Conservation (phyloP, 306 rosid species). For the Cicer chorassanicum region DNA sequence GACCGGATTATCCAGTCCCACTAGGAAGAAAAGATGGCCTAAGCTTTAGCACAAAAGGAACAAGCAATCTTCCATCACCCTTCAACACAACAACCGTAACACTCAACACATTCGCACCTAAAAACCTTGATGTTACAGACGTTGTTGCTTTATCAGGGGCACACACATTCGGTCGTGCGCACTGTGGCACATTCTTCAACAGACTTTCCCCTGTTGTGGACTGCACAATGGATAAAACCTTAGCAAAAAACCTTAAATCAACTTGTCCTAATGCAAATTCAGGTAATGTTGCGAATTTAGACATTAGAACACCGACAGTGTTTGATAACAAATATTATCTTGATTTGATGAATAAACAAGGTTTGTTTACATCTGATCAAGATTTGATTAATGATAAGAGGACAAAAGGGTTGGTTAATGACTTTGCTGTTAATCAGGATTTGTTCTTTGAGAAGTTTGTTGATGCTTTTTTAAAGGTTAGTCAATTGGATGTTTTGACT, state of each 20-base stretch:
- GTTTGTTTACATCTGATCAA: constrained; percentile 69
- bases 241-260: constrained; percentile 52
- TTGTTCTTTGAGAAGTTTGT: constrained; percentile 64
- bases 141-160: constrained; percentile 66
- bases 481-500: constrained; percentile 62
- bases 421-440: constrained; percentile 51
- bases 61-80: constrained; percentile 54
- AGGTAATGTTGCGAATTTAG: constrained; percentile 45
- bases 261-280: constrained; percentile 45
- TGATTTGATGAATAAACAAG: constrained; percentile 61
- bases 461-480: constrained; percentile 55
- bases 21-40: constrained; percentile 67
- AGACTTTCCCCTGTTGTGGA: constrained; percentile 61
- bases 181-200: constrained; percentile 51
- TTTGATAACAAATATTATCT: constrained; percentile 71
- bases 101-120: constrained; percentile 33
- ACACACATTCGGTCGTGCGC: constrained; percentile 66
- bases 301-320: constrained; percentile 54
- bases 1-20: constrained; percentile 59
- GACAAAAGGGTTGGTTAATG: constrained; percentile 55
- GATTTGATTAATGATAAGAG: constrained; percentile 47
- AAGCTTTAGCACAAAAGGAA: constrained; percentile 42
- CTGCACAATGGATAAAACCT: constrained; percentile 54
- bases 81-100: constrained; percentile 33
- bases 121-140: constrained; percentile 53